Percentiles rank a stretch among this genome's conserved stretches.
phyloP scores from a whole-genome alignment of 768 basidiomycete species.

The Boletus pseudo-olivaceus region DNA sequence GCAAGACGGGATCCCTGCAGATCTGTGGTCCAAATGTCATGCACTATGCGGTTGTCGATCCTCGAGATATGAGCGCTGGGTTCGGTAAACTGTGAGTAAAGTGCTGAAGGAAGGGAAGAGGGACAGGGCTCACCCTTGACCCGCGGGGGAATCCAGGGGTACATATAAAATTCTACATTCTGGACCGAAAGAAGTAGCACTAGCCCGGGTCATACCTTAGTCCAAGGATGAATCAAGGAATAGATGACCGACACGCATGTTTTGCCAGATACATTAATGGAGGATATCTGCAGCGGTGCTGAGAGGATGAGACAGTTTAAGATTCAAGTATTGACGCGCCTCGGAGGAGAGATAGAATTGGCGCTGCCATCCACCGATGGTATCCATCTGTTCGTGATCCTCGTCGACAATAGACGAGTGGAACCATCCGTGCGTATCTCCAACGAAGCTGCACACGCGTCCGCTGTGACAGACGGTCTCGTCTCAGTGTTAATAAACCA shows the following conservation, averaged over 20 bases:
- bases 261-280: constrained; percentile 46
- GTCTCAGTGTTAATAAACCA: neutral
- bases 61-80: constrained; percentile 19
- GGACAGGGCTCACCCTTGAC: constrained; percentile 35
- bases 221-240: neutral
- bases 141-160: constrained; percentile 39
- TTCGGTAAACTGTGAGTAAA: neutral
- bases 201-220: constrained; percentile 28
- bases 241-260: constrained; percentile 44
- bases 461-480: constrained; percentile 37
- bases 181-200: constrained; percentile 57
- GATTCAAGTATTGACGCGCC: constrained; percentile 4
- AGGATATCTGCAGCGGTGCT: constrained; percentile 41
- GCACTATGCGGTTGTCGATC: constrained; percentile 37
- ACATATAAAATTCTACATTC: constrained; percentile 42
- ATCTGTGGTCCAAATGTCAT: constrained; percentile 58
- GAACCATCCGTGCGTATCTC: constrained; percentile 53
- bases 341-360: constrained; percentile 39
- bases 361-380: constrained; percentile 35
- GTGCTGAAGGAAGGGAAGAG: neutral
- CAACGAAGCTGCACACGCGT: constrained; percentile 39
- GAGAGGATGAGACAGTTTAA: neutral
- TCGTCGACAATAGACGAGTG: constrained; percentile 31
- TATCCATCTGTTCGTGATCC: neutral
- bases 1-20: constrained; percentile 46